Evolutionary conservation across 345 rosid species (phyloP).

Genomic region (Anastatica hierochuntica): DNA sequence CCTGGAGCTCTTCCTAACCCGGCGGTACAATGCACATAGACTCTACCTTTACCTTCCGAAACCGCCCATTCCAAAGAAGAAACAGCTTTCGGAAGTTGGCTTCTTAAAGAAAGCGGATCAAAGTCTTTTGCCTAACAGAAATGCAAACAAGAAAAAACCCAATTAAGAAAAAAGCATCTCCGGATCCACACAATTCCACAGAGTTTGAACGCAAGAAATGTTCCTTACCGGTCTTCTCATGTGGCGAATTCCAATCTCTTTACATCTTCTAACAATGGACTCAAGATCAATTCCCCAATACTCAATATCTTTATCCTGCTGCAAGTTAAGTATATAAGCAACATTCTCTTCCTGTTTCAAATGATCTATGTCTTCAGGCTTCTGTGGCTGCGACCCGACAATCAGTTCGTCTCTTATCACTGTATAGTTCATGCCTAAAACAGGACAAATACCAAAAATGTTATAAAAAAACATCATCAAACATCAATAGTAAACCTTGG

Average conservation of each 20-base stretch:
- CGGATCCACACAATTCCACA: neutral
- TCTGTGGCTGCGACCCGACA: slow-evolving; percentile 92
- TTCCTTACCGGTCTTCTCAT: slow-evolving; percentile 82
- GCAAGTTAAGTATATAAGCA: slow-evolving; percentile 83
- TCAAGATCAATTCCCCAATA: slow-evolving; percentile 69
- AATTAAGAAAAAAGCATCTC: neutral
- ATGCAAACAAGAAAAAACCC: neutral
- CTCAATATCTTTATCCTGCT: slow-evolving; percentile 78
- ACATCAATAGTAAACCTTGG: neutral
- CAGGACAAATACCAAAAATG: slow-evolving; percentile 5
- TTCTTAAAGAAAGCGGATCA: slow-evolving; percentile 77
- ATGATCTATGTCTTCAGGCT: slow-evolving; percentile 72
- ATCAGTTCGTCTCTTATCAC: slow-evolving; percentile 63
- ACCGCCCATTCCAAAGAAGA: slow-evolving; percentile 82
- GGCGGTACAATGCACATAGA: slow-evolving; percentile 84
- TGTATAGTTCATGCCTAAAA: slow-evolving; percentile 84
- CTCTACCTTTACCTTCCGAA: slow-evolving; percentile 69
- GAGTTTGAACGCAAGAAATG: neutral
- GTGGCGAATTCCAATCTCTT: slow-evolving; percentile 54
- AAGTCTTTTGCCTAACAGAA: slow-evolving; percentile 62
- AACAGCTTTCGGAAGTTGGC: slow-evolving; percentile 65
- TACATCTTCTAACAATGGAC: slow-evolving; percentile 44
- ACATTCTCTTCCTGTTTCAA: slow-evolving; percentile 61
- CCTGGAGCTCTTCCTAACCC: slow-evolving; percentile 97
- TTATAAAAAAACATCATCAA: neutral